Evolutionary conservation across 1,139 yeast genomes (phyloP).

Genomic region (Geotrichum phurueaensis): DNA sequence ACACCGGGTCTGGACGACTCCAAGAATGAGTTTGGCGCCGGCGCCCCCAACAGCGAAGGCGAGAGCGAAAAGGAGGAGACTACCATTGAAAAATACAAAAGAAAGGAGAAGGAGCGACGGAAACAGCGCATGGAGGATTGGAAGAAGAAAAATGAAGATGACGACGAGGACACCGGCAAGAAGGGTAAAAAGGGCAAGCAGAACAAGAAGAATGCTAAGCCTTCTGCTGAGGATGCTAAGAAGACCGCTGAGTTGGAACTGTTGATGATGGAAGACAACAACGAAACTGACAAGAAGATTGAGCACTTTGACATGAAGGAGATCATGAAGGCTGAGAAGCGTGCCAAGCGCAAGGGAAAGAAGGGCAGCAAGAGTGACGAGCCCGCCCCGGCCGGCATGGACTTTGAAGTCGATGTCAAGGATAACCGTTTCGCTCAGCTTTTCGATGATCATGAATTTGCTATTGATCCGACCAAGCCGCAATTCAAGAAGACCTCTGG

Average conservation of each 20-base stretch:
- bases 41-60: conserved; percentile 23
- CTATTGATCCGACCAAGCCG: conserved; percentile 75
- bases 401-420: conserved; percentile 53
- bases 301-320: conserved; percentile 70
- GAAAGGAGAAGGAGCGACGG: conserved; percentile 91
- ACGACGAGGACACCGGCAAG: conserved; percentile 36
- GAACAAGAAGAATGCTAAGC: conserved; percentile 24
- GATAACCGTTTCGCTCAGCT: conserved; percentile 88
- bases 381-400: conserved; percentile 28
- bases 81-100: conserved; percentile 73
- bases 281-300: conserved; percentile 40
- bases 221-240: conserved; percentile 31
- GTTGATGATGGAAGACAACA: conserved; percentile 64
- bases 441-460: conserved; percentile 83
- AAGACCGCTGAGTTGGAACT: conserved; percentile 68
- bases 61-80: conserved; percentile 53
- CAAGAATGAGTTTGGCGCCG: conserved; percentile 21
- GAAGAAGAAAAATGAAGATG: conserved; percentile 50
- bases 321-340: conserved; percentile 35
- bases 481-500: conserved; percentile 84
- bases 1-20: conserved; percentile 74
- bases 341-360: conserved; percentile 49
- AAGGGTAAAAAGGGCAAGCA: conserved; percentile 27
- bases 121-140: conserved; percentile 69
- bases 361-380: conserved; percentile 56